Percentiles rank a stretch among this genome's conserved stretches.
Conservation (phyloP, 805 yeast genomes). For the Wickerhamiella musiphila region DNA sequence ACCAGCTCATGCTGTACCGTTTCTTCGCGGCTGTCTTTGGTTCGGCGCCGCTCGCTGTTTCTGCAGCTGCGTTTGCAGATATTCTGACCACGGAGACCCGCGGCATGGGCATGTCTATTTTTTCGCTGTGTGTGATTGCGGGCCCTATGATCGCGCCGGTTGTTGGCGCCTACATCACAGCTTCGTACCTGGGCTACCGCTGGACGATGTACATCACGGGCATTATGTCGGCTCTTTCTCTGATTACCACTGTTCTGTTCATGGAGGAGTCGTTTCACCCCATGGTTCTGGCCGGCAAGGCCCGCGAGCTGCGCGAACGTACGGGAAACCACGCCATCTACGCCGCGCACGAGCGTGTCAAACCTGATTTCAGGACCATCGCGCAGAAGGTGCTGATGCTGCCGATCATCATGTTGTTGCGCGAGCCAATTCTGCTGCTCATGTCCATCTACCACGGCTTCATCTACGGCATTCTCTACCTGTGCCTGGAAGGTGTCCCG, state of each 20-base stretch:
- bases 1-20: constrained; percentile 51
- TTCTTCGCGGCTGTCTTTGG: constrained; percentile 72
- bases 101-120: constrained; percentile 60
- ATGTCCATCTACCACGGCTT: constrained; percentile 25
- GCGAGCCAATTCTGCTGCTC: constrained; percentile 24
- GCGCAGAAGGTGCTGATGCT: constrained; percentile 19
- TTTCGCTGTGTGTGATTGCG: constrained; percentile 53
- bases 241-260: constrained; percentile 27
- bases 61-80: constrained; percentile 77
- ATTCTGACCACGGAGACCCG: constrained; percentile 47
- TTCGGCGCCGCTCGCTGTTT: constrained; percentile 71
- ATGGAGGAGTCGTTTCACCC: constrained; percentile 60
- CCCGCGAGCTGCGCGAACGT: constrained; percentile 39
- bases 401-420: constrained; percentile 21
- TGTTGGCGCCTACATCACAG: constrained; percentile 49
- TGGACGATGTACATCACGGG: constrained; percentile 66
- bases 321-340: constrained; percentile 74
- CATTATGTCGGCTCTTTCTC: constrained; percentile 33
- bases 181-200: constrained; percentile 57
- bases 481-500: constrained; percentile 25
- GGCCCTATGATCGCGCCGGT: constrained; percentile 80
- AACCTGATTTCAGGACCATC: constrained; percentile 25
- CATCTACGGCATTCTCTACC: constrained; percentile 26
- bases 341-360: constrained; percentile 37
- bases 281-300: constrained; percentile 43